Base-by-base conservation (phyloP, 768 basidiomycete genomes). In the Termitomyces sp. region DNA sequence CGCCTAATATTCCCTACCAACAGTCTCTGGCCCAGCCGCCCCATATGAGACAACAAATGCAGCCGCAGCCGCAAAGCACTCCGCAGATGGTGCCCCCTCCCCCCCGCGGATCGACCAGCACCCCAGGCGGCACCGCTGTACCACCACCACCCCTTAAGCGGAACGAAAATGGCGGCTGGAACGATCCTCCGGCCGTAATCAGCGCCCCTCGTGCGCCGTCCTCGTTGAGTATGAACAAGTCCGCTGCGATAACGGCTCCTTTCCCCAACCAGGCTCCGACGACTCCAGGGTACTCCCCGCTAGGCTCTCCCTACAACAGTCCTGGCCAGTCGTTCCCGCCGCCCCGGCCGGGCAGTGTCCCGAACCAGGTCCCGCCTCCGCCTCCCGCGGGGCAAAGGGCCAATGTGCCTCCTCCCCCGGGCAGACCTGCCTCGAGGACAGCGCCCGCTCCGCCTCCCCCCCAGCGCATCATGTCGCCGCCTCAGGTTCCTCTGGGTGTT, bases 81-180 rank as follows among this genome's bases (percentile, higher is more conserved):
- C 55, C 55, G 16, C 70, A 73, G 6, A 66, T 72, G 2, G 56
- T 68, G 39, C 80, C 80, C 10, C 79, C 79, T 2, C 78, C 83
- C 44, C 81, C 75, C n/a, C 72, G 70, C 41, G 73, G 69, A 4
- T 64, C 65, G 2, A 69, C 72, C 31, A 70, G 69, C 44, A 66
- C 69, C 0, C 65, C 69, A 29, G 61, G 65, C 10, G 59, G 56
- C 26, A 62, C 55, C 9, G 68, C 60, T 3, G 56, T 65, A 1
- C 75, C 79, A 47, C 72, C 83, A 1, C 34, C 33, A 24, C 82
- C 88, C 1, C 81, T 85, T 4, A 85, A 85, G 31, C 83, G 85
- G 44, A 74, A 75, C 29, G 88, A 88, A 51, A 85, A 86, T 29
- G 83, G 87, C 16, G 93, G 93, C 0, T 98, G 94, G 94, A 98